These are phyloP conservation scores for Abrus pulchellus DNA, from an alignment of 306 rosid species.

Conservation along the genomic window DNA sequence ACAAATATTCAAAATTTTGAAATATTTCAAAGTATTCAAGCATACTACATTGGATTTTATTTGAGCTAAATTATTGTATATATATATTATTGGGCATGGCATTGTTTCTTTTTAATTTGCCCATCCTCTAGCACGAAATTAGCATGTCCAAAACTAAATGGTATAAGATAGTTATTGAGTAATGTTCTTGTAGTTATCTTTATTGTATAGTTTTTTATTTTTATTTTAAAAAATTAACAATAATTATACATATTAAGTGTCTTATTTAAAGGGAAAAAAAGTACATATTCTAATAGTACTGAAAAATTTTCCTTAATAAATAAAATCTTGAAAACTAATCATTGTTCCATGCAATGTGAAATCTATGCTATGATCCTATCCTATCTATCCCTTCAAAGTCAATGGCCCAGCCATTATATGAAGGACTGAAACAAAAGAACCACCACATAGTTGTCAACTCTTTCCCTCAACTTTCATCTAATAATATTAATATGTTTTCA, in stretches of 20 bases:
- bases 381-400: conserved; percentile 24
- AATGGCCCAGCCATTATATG: conserved; percentile 33
- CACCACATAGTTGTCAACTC: conserved; percentile 43
- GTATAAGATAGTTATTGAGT: too few relatives aligned
- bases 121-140: not conserved
- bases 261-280: too few relatives aligned
- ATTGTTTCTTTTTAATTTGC: too few relatives aligned
- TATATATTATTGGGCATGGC: too few relatives aligned
- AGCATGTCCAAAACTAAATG: not conserved
- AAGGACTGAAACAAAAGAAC: not conserved
- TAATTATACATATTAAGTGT: too few relatives aligned
- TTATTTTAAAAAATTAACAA: too few relatives aligned
- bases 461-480: not conserved
- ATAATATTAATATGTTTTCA: conserved; percentile 25
- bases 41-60: too few relatives aligned
- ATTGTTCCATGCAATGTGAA: not conserved
- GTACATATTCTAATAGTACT: too few relatives aligned
- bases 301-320: too few relatives aligned
- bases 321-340: not conserved
- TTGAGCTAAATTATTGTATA: not conserved
- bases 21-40: not conserved
- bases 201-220: too few relatives aligned
- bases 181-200: too few relatives aligned
- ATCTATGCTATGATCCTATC: conserved; percentile 8
- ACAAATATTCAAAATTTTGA: not conserved